A percentile compares a stretch with the other conserved stretches of the same genome.
These are phyloP conservation scores for Radiomyces spectabilis DNA, from an alignment of 192 early-diverging fungal genomes.

Conservation along the genomic window DNA sequence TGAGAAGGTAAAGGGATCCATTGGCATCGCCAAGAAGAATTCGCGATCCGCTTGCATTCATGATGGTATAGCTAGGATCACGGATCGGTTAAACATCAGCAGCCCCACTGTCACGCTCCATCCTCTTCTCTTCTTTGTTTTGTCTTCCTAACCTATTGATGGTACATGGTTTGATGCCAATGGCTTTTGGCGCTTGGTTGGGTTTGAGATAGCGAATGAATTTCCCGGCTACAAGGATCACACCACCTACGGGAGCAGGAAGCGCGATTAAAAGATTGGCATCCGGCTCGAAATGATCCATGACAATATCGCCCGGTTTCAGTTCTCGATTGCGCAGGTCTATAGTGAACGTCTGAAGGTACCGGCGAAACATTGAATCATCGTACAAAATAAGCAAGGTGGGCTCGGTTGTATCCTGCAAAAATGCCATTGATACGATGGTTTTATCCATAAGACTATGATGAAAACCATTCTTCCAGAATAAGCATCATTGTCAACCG, in stretches of 20 bases:
- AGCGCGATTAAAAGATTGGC: conserved; percentile 54
- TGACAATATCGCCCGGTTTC: conserved; percentile 19
- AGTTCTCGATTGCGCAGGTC: conserved; percentile 38
- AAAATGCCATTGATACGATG: conserved; percentile 44
- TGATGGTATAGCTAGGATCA: conserved; percentile 33
- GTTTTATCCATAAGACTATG: conserved; percentile 11
- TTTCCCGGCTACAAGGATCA: conserved; percentile 49
- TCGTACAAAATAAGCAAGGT: conserved; percentile 55
- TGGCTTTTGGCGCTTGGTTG: conserved; percentile 21
- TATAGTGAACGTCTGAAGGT: conserved; percentile 52
- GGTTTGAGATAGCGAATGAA: conserved; percentile 45
- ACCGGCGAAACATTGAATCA: conserved; percentile 44
- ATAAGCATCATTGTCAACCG: too few relatives aligned
- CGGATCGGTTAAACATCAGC: too few relatives aligned
- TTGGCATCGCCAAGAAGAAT: conserved; percentile 64
- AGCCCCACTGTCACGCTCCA: too few relatives aligned
- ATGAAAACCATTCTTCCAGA: not conserved
- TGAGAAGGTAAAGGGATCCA: conserved; percentile 56
- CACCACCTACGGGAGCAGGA: conserved; percentile 46
- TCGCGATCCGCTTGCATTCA: conserved; percentile 46
- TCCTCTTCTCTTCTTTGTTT: too few relatives aligned
- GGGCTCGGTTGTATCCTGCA: conserved; percentile 32
- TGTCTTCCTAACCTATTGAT: conserved; percentile 13
- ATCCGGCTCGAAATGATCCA: conserved; percentile 35
- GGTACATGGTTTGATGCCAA: conserved; percentile 10